Evolutionary conservation across 1,284 basidiomycete genomes (phyloP).

Genomic region (Erythrobasidium hasegawianum): DNA sequence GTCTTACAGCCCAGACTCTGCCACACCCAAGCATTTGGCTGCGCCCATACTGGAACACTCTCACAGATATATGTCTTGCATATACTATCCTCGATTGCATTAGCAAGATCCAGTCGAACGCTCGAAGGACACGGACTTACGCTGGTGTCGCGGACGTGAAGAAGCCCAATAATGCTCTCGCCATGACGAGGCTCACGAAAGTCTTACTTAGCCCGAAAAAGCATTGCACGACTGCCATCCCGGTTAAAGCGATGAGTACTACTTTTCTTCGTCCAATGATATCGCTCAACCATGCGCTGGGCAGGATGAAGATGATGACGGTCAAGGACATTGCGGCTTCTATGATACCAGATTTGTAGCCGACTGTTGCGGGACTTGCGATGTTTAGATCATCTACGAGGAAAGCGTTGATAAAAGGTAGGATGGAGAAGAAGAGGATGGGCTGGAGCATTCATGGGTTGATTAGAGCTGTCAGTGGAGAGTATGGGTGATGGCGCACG

Average conservation of each 20-base stretch:
- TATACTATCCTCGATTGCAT: background rate
- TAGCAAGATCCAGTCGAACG: background rate
- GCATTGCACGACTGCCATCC: background rate
- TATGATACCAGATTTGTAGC: conserved; percentile 9
- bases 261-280: conserved; percentile 4
- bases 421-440: too few relatives aligned
- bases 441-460: too few relatives aligned
- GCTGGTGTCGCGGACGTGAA: conserved; percentile 15
- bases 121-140: background rate
- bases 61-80: conserved; percentile 3
- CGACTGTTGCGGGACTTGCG: background rate
- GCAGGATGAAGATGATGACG: conserved; percentile 8
- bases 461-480: too few relatives aligned
- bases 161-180: conserved; percentile 14
- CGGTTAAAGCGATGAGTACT: background rate
- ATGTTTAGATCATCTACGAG: background rate
- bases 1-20: background rate
- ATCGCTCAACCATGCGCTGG: conserved; percentile 3
- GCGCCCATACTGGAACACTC: background rate
- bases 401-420: too few relatives aligned
- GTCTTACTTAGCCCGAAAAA: conserved; percentile 15
- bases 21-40: conserved; percentile 2
- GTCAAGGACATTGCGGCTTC: conserved; percentile 12
- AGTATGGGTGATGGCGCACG: too few relatives aligned
- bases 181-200: background rate